Evolutionary conservation across 129 eudicot genomes (phyloP), one percentile per base, ranked within the genome.

Genomic region (Lactuca saligna): DNA sequence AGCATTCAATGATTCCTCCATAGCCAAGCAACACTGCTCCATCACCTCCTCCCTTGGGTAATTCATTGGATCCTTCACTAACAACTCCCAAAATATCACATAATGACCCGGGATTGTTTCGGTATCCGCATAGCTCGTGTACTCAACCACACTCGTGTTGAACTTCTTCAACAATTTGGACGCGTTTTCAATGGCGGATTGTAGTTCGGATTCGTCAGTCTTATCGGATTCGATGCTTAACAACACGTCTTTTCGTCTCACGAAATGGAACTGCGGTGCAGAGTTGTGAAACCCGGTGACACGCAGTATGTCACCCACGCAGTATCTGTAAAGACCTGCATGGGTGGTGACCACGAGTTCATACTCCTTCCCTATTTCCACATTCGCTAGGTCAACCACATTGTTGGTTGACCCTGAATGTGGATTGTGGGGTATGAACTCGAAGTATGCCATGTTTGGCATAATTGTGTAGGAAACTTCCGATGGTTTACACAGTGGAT

Each of bases 361-460:
- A 32, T 84, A 84, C 38, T 84, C 89, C 35, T 78, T 75, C 14
- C 89, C 89, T 7, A 84, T 55, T 41, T 82, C 77, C 29, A 82
- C 72, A 5, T 79, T 73, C 8, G 65, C 84, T 1, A 82, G 79
- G 68, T 84, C 89, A 7, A 81, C 80, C 4, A 84, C 72, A 17
- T 16, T 17, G 5, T 55, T 3, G 48, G 37, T 61, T 35, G 29
- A n/a, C 57, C 11, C 59, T 32, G 50, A 59, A 59, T 10, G 58
- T 59, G 80, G 58, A 37, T 68, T 70, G 6, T 69, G 75, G 0
- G 84, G 86, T 35, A 84, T 51, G 63, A 84, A 84, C 78, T 84
- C 89, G 39, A 84, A 84, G 75, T 84, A 84, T 17, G 77, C 89
- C 89, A 82, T 82, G 76, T 75, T 82, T 20, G 87, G 87, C 77